Evolutionary conservation across 768 basidiomycete species (phyloP).

Genomic region (Filobasidium wieringae): DNA sequence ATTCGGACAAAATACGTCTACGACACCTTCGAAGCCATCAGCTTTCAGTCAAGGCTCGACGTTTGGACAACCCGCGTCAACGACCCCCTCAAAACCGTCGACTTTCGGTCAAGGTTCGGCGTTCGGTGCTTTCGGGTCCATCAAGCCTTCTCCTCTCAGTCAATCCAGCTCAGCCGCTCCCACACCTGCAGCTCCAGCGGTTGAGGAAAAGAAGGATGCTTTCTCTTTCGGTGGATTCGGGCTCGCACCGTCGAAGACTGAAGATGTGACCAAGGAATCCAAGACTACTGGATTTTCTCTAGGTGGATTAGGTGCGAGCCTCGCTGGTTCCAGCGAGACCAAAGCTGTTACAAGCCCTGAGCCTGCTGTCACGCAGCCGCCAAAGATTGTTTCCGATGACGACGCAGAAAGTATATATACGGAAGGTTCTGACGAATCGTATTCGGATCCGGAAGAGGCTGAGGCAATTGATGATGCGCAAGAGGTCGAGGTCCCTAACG

Average conservation of each 20-base stretch:
- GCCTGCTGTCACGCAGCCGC: too few relatives aligned
- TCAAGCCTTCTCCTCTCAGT: constrained; percentile 26
- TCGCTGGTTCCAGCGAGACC: too few relatives aligned
- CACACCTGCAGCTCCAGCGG: constrained; percentile 4
- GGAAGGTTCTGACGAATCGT: too few relatives aligned
- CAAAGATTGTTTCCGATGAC: too few relatives aligned
- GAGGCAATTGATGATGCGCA: neutral
- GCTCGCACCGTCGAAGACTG: neutral
- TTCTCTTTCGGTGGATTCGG: neutral
- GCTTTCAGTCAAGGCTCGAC: constrained; percentile 18
- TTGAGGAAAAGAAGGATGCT: neutral
- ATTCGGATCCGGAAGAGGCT: neutral
- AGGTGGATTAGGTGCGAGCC: neutral
- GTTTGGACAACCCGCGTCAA: neutral
- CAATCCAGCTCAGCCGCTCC: constrained; percentile 4
- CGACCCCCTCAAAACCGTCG: neutral
- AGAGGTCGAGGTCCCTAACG: constrained; percentile 6
- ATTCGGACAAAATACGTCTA: constrained; percentile 8
- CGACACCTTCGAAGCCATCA: neutral
- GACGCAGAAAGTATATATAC: too few relatives aligned
- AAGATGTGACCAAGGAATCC: neutral
- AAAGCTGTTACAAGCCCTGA: too few relatives aligned
- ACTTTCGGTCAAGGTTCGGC: constrained; percentile 21
- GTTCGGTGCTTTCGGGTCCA: constrained; percentile 29
- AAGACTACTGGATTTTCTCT: constrained; percentile 3